Percentiles rank a stretch among this genome's conserved stretches.
These are phyloP conservation scores for Russula sp. DNA, from an alignment of 768 basidiomycete species.

Conservation along the genomic window DNA sequence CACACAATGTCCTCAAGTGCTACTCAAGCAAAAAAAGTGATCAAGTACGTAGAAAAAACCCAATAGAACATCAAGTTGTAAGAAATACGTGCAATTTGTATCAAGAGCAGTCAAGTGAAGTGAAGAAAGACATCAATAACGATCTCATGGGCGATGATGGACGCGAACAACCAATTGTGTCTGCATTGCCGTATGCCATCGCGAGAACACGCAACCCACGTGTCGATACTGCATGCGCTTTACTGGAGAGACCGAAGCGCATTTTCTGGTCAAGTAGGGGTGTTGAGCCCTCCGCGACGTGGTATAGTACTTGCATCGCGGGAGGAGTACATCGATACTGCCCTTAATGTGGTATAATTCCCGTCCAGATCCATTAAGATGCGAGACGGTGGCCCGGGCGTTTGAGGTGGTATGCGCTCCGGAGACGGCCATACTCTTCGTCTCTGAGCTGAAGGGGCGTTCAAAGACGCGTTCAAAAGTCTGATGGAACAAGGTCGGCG, in stretches of 20 bases:
- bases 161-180: constrained; percentile 34
- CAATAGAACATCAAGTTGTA: too few species aligned
- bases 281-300: constrained; percentile 85
- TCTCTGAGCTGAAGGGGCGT: constrained; percentile 88
- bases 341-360: constrained; percentile 93
- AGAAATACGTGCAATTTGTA: too few species aligned
- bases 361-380: constrained; percentile 40
- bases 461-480: constrained; percentile 71
- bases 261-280: constrained; percentile 71
- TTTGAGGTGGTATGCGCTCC: constrained; percentile 54
- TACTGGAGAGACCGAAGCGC: constrained; percentile 61
- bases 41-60: too few species aligned
- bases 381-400: constrained; percentile 32
- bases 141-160: constrained; percentile 34
- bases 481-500: constrained; percentile 38
- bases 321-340: constrained; percentile 82
- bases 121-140: too few species aligned
- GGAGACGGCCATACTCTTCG: constrained; percentile 89
- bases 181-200: constrained; percentile 78
- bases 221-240: constrained; percentile 68
- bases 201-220: constrained; percentile 85
- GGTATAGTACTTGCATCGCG: constrained; percentile 86
- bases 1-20: too few species aligned
- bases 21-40: too few species aligned
- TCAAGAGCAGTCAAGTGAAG: too few species aligned